A percentile compares a stretch with the other conserved stretches of the same genome.
phyloP scores from a whole-genome alignment of 140 eudicot species.

The Bidens hawaiensis region DNA sequence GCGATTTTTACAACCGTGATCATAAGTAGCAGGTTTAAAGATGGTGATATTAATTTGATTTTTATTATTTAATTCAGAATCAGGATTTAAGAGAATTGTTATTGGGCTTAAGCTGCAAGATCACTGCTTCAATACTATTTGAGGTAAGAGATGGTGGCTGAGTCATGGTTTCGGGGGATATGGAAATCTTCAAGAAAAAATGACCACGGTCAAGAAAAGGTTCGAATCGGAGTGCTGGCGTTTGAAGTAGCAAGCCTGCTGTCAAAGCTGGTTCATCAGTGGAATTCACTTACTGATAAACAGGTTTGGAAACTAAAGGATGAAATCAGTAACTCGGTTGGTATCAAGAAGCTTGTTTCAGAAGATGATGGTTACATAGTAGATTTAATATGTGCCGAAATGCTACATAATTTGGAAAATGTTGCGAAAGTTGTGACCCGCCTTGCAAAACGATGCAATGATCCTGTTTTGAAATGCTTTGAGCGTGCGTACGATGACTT shows the following conservation, averaged over 20 bases:
- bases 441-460: conserved; percentile 59
- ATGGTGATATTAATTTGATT: not conserved
- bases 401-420: conserved; percentile 49
- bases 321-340: conserved; percentile 57
- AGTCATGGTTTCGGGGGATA: conserved; percentile 73
- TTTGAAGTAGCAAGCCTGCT: conserved; percentile 80
- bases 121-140: conserved; percentile 9
- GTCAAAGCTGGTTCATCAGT: conserved; percentile 63
- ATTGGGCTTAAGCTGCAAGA: conserved; percentile 21
- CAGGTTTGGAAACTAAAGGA: conserved; percentile 54
- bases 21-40: not conserved
- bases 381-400: conserved; percentile 56
- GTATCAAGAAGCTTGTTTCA: conserved; percentile 64
- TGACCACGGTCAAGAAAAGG: conserved; percentile 41
- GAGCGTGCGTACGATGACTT: conserved; percentile 56
- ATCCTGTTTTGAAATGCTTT: conserved; percentile 56
- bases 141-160: conserved; percentile 53
- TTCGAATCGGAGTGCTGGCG: conserved; percentile 59
- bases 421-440: conserved; percentile 59
- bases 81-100: conserved; percentile 5
- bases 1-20: no score
- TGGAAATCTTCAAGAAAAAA: conserved; percentile 57
- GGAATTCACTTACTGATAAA: conserved; percentile 66
- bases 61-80: conserved; percentile 22
- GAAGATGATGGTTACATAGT: conserved; percentile 59